phyloP scores from a whole-genome alignment of 225 moss, liverwort and hornwort genomes.

The Lunularia cruciata region DNA sequence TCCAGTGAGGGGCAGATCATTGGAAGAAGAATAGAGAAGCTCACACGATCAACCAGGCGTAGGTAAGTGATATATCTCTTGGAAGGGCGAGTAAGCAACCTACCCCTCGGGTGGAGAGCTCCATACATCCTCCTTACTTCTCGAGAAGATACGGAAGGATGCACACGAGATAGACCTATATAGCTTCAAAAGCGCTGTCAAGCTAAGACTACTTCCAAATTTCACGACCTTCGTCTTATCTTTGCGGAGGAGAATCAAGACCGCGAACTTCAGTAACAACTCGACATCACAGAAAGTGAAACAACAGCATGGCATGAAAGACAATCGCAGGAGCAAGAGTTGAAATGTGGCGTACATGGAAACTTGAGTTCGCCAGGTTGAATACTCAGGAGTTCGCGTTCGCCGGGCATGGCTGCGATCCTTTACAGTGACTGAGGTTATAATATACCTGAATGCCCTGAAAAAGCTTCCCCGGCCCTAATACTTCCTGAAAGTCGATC shows the following conservation, averaged over 20 bases:
- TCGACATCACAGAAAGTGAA: neutral
- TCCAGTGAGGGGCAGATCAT: neutral
- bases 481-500: conserved; percentile 23
- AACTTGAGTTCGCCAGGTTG: conserved; percentile 99
- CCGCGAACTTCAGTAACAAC: neutral
- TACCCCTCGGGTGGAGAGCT: neutral
- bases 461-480: conserved; percentile 1
- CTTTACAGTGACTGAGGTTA: conserved; percentile 19
- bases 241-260: neutral
- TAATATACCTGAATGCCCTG: conserved; percentile 20
- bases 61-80: neutral
- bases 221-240: neutral
- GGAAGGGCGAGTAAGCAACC: neutral
- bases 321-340: neutral
- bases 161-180: neutral
- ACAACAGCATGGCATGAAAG: conserved; percentile 1
- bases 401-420: conserved; percentile 89
- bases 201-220: neutral
- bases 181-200: neutral
- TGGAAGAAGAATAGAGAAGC: no score
- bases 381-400: conserved; percentile 91
- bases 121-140: neutral
- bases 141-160: conserved; percentile 7
- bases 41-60: neutral
- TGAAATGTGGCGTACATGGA: conserved; percentile 56